Evolutionary conservation across 169 alveolate genomes (phyloP).

Genomic region (Miamiensis avidus): DNA sequence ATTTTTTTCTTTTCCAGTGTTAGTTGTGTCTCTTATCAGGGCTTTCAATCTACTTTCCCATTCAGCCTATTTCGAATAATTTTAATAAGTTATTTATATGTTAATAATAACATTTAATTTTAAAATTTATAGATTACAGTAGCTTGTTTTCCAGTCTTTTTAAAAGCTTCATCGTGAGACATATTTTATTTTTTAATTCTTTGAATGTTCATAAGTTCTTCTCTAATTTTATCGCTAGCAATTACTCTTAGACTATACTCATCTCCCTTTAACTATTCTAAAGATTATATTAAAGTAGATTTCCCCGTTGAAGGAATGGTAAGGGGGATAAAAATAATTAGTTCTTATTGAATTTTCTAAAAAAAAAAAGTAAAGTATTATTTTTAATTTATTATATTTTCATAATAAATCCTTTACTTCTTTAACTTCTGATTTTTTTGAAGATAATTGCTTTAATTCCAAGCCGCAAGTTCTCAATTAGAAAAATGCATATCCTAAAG

Average conservation of each 20-base stretch:
- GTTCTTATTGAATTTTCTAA: neutral
- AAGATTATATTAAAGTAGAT: slow-evolving; percentile 42
- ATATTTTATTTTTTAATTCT: neutral
- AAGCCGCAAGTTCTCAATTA: neutral
- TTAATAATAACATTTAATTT: too few species aligned
- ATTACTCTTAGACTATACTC: slow-evolving; percentile 34
- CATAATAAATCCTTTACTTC: too few species aligned
- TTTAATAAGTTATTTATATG: too few species aligned
- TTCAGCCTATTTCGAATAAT: slow-evolving; percentile 37
- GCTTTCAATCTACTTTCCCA: slow-evolving; percentile 19
- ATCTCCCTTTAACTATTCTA: slow-evolving; percentile 34
- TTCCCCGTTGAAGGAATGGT: slow-evolving; percentile 40
- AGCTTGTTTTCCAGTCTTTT: slow-evolving; percentile 29
- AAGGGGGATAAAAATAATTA: slow-evolving; percentile 25
- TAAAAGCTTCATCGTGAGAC: slow-evolving; percentile 21
- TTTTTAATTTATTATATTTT: too few species aligned
- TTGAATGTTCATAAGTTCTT: slow-evolving; percentile 44
- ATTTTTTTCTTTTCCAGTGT: slow-evolving; percentile 25
- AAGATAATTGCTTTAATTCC: too few species aligned
- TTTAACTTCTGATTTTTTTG: too few species aligned
- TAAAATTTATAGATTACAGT: too few species aligned
- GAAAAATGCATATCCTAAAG: too few species aligned
- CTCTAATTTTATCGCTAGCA: slow-evolving; percentile 60
- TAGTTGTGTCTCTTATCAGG: neutral
- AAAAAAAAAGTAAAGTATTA: too few species aligned